Evolutionary conservation across 495 filamentous ascomycete species (phyloP).

Genomic region (Podospora anserina): DNA sequence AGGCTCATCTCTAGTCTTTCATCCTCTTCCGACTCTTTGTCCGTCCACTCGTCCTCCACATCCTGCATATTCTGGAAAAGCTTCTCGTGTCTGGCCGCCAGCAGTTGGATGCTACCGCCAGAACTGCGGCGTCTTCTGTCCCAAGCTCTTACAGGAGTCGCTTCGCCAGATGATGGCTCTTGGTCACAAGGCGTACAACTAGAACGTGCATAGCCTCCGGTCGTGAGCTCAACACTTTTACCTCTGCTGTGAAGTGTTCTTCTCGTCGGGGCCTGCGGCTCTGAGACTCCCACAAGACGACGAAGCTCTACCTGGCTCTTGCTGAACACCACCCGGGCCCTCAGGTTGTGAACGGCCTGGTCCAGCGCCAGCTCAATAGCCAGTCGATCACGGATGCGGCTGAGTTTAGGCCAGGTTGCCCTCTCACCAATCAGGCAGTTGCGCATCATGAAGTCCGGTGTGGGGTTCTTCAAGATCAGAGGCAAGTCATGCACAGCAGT

Average conservation of each 20-base stretch:
- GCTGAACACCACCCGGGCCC: conserved; percentile 75
- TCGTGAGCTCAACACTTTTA: conserved; percentile 11
- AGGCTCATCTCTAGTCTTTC: conserved; percentile 39
- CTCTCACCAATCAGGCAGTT: conserved; percentile 73
- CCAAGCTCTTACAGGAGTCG: conserved; percentile 11
- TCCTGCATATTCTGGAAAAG: conserved; percentile 18
- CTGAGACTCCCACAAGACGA: conserved; percentile 38
- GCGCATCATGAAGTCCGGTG: conserved; percentile 78
- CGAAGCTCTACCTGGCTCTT: conserved; percentile 65
- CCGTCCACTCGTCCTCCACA: conserved; percentile 27
- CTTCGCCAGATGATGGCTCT: conserved; percentile 14
- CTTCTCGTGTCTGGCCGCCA: conserved; percentile 26
- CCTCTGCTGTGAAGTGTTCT: conserved; percentile 9
- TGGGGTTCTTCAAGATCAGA: conserved; percentile 80
- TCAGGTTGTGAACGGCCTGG: conserved; percentile 70
- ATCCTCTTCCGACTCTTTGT: conserved; percentile 42
- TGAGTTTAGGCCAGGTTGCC: conserved; percentile 87
- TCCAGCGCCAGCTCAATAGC: conserved; percentile 87
- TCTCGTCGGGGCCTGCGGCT: conserved; percentile 2
- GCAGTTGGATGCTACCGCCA: conserved; percentile 29
- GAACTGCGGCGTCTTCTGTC: conserved; percentile 27
- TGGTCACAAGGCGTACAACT: conserved; percentile 6
- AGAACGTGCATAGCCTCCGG: background rate
- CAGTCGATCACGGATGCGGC: conserved; percentile 74
- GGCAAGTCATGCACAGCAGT: conserved; percentile 72